Base-by-base conservation (phyloP, 2,329 filamentous ascomycete genomes). In the Knufia petricola region DNA sequence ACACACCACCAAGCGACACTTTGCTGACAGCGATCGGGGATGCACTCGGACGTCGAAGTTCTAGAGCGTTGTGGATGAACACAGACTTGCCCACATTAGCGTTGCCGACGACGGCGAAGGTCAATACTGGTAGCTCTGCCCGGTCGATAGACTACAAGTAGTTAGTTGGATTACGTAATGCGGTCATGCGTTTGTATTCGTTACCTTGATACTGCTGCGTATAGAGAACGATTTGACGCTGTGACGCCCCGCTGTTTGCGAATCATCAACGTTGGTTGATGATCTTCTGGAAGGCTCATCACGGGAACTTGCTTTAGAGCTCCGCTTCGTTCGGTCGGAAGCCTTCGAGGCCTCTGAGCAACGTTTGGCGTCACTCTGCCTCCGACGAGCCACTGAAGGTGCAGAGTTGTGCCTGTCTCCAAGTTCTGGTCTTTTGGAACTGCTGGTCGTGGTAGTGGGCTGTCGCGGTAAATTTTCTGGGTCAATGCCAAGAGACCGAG, bases 11-110 rank as follows among this genome's bases (percentile, higher is more conserved):
- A 49, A 81, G 63, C 10, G 73, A 71, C 64, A 81, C 75, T 56
- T 76, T 74, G 41, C 71, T 69, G 13, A 68, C 67, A 6, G 19
- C 31, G 10, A 38, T 37, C 4, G 39, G 15, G 13, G 52, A 51
- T 17, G 49, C 44, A 12, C 64, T 63, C 17, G 58, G 58, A 44
- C 65, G 62, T 49, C 70, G 72, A 59, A 79, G 68, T 41, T 76
- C 74, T 46, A 82, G 64, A 10, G 77, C 75, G 49, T 70, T 69
- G 53, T 73, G 73, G 52, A 80, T 73, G 57, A 82, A 81, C 40
- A 73, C 75, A 20, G 76, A 74, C 63, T 81, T 82, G 52, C 78
- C 78, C 4, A 75, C 72, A 45, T 67, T 67, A 48, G 67, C 65
- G 46, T 70, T 68, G 51, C 78, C 78, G 40, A 80, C 64, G 24